Base-by-base conservation (phyloP, 441 rosid genomes). In the Euphorbia celastroides region DNA sequence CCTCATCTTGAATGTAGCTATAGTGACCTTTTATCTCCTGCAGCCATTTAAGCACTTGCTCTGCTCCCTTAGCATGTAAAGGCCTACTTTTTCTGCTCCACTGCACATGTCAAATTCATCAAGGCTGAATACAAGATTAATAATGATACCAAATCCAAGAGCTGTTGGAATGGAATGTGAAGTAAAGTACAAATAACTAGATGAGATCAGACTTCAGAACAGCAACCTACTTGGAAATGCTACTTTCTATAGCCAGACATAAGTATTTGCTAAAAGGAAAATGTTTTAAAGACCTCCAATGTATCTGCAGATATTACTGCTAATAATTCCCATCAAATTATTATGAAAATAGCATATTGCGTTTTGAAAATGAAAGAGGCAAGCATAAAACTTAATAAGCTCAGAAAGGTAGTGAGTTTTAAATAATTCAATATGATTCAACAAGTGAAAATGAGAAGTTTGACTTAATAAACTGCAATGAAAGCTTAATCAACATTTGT, bases 51-150 rank as follows among this genome's bases (percentile, higher is more conserved):
- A 86, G 83, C 75, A 93, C 96, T 72, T 82, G 80, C 73, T 82
- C 85, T 78, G 81, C 71, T 71, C 98, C 98, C 75, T 83, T 84
- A 65, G 96, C 92, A 57, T 93, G 97, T 70, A 93, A 80, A 57
- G 82, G 76, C 76, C 94, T 89, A 68, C 88, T 84, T 77, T 81
- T 93, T 73, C 74, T 82, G 83, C 85, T 93, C 98, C 98, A 93
- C 98, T 90, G 73, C 66, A 78, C 46, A 70, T 42, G 27, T 59
- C 67, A 65, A 60, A 69, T 28, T 20, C 65, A 69, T 70, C 31
- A 64, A 36, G 41, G 26, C 11, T 10, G 14, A 20, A 1, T 13
- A 23, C 26, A 46, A 57, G 51, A 4, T 67, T 28, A 9, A 23
- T 12, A 31, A 27, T 19, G 52, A 20, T 30, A 25, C 26, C 9